phyloP scores from a whole-genome alignment of 140 eudicot genomes.

The Bidens hawaiensis region DNA sequence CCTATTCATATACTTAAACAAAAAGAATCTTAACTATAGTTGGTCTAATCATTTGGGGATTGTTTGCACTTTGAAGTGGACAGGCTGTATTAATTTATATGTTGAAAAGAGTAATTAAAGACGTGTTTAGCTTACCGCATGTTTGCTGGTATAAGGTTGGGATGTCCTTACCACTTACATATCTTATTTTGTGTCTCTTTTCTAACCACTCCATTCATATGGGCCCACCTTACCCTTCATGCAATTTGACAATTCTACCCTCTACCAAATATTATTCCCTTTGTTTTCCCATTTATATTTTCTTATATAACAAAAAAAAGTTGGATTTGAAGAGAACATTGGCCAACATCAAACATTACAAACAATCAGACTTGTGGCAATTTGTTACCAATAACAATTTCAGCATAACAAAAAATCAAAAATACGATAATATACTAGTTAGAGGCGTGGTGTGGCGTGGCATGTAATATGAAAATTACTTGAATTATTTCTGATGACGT shows the following conservation, averaged over 20 bases:
- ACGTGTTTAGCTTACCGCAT: constrained; percentile 62
- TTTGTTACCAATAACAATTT: too few species aligned
- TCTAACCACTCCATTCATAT: constrained; percentile 37
- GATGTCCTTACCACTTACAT: constrained; percentile 72
- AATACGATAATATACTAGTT: too few species aligned
- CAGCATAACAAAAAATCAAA: too few species aligned
- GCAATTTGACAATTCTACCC: constrained; percentile 20
- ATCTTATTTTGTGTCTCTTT: constrained; percentile 25
- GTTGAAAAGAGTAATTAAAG: constrained; percentile 7
- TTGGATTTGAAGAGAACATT: too few species aligned
- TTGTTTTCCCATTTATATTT: background rate
- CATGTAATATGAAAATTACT: too few species aligned
- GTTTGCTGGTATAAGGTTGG: constrained; percentile 74
- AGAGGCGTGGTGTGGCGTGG: too few species aligned
- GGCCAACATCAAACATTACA: too few species aligned
- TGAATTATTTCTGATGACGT: too few species aligned
- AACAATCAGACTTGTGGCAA: too few species aligned
- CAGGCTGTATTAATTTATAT: constrained; percentile 24
- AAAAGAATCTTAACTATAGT: constrained; percentile 29
- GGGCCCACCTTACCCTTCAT: constrained; percentile 23
- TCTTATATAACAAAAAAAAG: too few species aligned
- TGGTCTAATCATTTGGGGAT: constrained; percentile 28
- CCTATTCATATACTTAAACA: background rate
- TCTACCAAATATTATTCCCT: constrained; percentile 21
- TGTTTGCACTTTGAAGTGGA: constrained; percentile 24